Conservation (phyloP, 139 green algal genomes). For the Closterium sp. region DNA sequence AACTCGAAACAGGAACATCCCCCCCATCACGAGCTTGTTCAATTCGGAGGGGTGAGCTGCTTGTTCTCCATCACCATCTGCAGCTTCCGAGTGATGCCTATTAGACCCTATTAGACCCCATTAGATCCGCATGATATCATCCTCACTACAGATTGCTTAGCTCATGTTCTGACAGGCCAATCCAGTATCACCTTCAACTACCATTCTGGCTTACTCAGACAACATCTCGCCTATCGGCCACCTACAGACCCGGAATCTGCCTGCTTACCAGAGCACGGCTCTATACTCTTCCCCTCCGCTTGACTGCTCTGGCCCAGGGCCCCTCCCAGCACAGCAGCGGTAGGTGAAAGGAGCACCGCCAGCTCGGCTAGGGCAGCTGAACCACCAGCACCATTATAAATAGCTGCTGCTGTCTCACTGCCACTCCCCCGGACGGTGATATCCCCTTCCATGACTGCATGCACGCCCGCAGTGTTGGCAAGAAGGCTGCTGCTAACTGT, state of each 20-base stretch:
- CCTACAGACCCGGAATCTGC: too few relatives aligned
- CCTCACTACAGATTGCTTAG: too few relatives aligned
- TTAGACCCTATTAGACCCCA: too few relatives aligned
- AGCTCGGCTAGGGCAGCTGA: background rate
- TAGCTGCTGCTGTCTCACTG: background rate
- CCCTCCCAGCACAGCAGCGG: background rate
- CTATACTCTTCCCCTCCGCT: background rate
- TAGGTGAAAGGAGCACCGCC: background rate
- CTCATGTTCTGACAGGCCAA: too few relatives aligned
- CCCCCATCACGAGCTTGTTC: too few relatives aligned
- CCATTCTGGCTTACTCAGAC: too few relatives aligned
- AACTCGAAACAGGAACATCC: too few relatives aligned
- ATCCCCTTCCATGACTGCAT: background rate
- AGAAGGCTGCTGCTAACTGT: background rate
- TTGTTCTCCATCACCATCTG: slow-evolving; percentile 43
- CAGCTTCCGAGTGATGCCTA: slow-evolving; percentile 64
- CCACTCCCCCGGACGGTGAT: background rate
- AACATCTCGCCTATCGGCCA: too few relatives aligned
- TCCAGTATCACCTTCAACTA: too few relatives aligned
- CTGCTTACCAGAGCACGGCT: too few relatives aligned
- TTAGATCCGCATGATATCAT: too few relatives aligned
- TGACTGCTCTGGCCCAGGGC: background rate
- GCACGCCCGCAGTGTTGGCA: background rate
- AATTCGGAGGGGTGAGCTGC: too few relatives aligned
- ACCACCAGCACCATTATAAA: background rate